phyloP scores from a whole-genome alignment of 2,329 filamentous ascomycete species.

The Ophiostoma populinum region DNA sequence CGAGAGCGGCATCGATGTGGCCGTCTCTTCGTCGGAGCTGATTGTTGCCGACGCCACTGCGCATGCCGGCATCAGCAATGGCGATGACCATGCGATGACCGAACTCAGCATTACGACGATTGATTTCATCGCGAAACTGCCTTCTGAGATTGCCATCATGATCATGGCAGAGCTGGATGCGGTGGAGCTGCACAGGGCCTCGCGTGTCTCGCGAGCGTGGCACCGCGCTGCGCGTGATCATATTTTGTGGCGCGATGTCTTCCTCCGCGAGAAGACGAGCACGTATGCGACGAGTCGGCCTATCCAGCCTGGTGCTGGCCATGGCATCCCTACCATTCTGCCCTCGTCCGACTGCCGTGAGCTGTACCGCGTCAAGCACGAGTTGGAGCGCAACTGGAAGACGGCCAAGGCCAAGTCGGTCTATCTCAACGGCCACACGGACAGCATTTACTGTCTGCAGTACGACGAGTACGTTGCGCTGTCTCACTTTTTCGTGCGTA shows the following conservation, averaged over 20 bases:
- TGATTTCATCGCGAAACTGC: conserved; percentile 40
- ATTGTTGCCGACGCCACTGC: conserved; percentile 16
- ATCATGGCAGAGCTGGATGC: conserved; percentile 40
- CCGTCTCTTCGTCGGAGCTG: conserved; percentile 27
- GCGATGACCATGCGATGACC: conserved; percentile 13
- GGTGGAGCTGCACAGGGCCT: conserved; percentile 28
- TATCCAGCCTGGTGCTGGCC: conserved; percentile 33
- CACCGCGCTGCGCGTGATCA: conserved; percentile 28
- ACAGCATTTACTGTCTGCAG: conserved; percentile 95
- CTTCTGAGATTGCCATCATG: conserved; percentile 40
- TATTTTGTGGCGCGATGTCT: conserved; percentile 47
- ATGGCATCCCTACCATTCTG: conserved; percentile 35
- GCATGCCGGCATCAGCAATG: conserved; percentile 9
- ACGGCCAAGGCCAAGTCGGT: conserved; percentile 61
- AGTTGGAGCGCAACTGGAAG: conserved; percentile 66
- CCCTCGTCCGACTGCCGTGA: conserved; percentile 68
- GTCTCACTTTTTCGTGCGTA: not conserved
- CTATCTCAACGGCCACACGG: conserved; percentile 82
- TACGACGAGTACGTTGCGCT: conserved; percentile 69
- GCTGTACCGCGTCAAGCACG: conserved; percentile 61
- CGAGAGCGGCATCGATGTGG: conserved; percentile 48
- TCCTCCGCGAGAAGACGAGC: conserved; percentile 40
- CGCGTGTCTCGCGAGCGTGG: conserved; percentile 35
- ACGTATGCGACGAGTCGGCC: conserved; percentile 41
- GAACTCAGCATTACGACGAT: conserved; percentile 29